Evolutionary conservation across 2,329 filamentous ascomycete genomes (phyloP), one percentile per base, ranked within the genome.

Genomic region (Cladophialophora exuberans): DNA sequence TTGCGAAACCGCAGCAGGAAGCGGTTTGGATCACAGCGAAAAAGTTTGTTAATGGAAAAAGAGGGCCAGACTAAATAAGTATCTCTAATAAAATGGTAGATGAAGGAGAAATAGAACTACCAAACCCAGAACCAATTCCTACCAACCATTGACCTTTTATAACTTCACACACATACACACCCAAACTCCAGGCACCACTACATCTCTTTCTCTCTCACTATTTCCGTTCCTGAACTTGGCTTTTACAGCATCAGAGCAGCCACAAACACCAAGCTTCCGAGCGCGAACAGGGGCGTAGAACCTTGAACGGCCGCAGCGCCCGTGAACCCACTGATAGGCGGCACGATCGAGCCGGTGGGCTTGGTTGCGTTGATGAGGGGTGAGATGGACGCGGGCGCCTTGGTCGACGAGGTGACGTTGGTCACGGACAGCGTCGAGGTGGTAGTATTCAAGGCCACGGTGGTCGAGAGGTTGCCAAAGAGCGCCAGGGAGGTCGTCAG

Each of bases 401-500:
- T n/a, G n/a, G n/a, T 26, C 10, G 42, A 41, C 11, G 47, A 51
- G 42, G 56, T 48, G 11, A 57, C 49, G 39, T 61, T 61, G 13
- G 52, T 52, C 6, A 61, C 38, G 4, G 52, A 52, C 17, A 56
- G 11, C 35, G 58, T 61, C 15, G 58, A 61, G 2, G 58, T 61
- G n/a, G 58, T 61, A 7, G 58, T 61, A 7, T 61, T 58, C 44
- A 61, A 30, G 11, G 54, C 58, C 17, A 58, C 42, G 5, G 58
- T 56, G 18, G 54, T 57, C 20, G 52, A 46, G 41, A 23, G 26
- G 22, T 61, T 61, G 38, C 52, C 55, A 23, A 53, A 58, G 3
- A 45, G 36, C n/a, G 44, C 49, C n/a, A 51, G 33, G 26, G 58
- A 54, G 6, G 22, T 54, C 22, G 58, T 61, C 13, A 61, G 6